Conservation (phyloP, 2,329 filamentous ascomycete genomes). For the Ophiocordyceps polyrhachis-furcata region DNA sequence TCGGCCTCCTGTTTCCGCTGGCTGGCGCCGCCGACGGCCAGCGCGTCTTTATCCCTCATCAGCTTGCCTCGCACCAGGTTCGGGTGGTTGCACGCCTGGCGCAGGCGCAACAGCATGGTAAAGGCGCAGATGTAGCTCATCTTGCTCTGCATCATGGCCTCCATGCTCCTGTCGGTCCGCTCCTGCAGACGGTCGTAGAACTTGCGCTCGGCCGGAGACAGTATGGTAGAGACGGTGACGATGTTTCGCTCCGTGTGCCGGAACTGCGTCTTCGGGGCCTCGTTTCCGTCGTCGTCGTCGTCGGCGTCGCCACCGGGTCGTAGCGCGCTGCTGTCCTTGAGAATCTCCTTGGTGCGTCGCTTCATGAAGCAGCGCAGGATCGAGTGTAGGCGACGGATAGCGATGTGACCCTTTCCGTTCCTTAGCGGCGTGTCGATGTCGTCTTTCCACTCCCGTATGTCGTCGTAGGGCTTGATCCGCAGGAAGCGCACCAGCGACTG, state of each 20-base stretch:
- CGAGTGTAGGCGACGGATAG: conserved; percentile 69
- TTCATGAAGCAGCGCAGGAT: conserved; percentile 94
- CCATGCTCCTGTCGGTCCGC: conserved; percentile 69
- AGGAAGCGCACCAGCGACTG: conserved; percentile 89
- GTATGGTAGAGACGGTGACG: conserved; percentile 57
- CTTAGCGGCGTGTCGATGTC: conserved; percentile 83
- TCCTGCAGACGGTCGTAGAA: conserved; percentile 77
- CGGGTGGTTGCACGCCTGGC: conserved; percentile 91
- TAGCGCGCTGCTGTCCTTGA: conserved; percentile 70
- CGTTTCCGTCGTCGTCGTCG: conserved; percentile 33
- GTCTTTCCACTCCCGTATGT: conserved; percentile 73
- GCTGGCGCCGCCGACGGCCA: conserved; percentile 45
- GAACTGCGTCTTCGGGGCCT: conserved; percentile 46
- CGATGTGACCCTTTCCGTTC: conserved; percentile 72
- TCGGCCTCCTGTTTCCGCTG: conserved; percentile 40
- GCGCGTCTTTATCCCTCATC: conserved; percentile 70
- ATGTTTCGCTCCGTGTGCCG: conserved; percentile 86
- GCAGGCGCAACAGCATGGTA: conserved; percentile 71
- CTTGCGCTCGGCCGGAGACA: conserved; percentile 59
- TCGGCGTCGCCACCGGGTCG: conserved; percentile 50
- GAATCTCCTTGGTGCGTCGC: conserved; percentile 90
- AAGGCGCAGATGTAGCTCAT: conserved; percentile 87
- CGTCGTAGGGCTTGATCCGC: conserved; percentile 77
- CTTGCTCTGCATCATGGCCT: conserved; percentile 71
- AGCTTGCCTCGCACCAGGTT: conserved; percentile 73